Conservation (phyloP, 768 basidiomycete species). For the Tephrocybe sp. region DNA sequence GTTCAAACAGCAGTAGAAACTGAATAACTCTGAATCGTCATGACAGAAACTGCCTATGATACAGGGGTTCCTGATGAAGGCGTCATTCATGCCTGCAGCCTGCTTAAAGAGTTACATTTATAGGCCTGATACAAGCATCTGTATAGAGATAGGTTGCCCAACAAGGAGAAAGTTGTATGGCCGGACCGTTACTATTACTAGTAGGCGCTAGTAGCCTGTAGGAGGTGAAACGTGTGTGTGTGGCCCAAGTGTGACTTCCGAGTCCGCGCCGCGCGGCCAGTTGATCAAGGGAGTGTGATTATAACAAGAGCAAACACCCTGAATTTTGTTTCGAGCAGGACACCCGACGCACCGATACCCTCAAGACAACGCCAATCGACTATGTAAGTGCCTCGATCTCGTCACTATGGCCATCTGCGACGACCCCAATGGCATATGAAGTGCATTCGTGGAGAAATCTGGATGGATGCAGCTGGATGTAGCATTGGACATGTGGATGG, state of each 20-base stretch:
- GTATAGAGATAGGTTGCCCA: not conserved
- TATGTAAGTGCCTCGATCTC: conserved; percentile 29
- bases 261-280: too few species aligned
- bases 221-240: too few species aligned
- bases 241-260: too few species aligned
- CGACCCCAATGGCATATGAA: not conserved
- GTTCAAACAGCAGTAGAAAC: too few species aligned
- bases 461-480: conserved; percentile 26
- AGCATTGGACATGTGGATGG: conserved; percentile 21
- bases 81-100: too few species aligned
- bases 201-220: too few species aligned
- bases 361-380: conserved; percentile 35
- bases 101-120: too few species aligned
- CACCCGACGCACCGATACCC: conserved; percentile 16
- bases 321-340: conserved; percentile 10
- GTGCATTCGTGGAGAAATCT: conserved; percentile 12
- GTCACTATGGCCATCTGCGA: not conserved
- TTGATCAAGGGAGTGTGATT: conserved; percentile 7
- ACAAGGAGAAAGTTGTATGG: too few species aligned
- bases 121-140: not conserved
- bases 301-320: conserved; percentile 15
- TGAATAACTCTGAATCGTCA: too few species aligned
- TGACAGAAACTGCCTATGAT: too few species aligned
- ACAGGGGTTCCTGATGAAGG: too few species aligned
- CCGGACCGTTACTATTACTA: too few species aligned